Evolutionary conservation across 2,329 filamentous ascomycete genomes (phyloP).

Genomic region (Cercospora janseana): DNA sequence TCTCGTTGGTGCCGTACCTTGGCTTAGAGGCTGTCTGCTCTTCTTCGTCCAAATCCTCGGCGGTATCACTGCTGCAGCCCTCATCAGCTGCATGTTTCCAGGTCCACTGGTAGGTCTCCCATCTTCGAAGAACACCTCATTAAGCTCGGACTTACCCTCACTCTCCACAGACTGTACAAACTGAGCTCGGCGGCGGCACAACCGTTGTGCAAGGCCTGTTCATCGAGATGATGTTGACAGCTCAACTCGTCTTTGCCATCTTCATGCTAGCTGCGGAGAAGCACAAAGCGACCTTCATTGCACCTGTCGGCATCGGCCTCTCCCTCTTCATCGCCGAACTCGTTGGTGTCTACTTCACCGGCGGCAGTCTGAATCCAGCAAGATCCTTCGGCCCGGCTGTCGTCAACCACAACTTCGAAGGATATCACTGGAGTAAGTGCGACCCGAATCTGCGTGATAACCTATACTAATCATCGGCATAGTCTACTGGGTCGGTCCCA

Average conservation of each 20-base stretch:
- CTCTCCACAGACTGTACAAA: slow-evolving; percentile 38
- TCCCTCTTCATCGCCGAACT: slow-evolving; percentile 50
- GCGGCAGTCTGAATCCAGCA: slow-evolving; percentile 38
- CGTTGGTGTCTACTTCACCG: slow-evolving; percentile 37
- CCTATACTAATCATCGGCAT: neutral
- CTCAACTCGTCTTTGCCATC: slow-evolving; percentile 42
- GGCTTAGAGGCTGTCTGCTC: slow-evolving; percentile 36
- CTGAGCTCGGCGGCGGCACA: slow-evolving; percentile 36
- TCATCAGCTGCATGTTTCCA: slow-evolving; percentile 40
- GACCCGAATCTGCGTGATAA: neutral
- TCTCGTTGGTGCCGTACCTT: slow-evolving; percentile 37
- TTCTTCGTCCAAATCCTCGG: slow-evolving; percentile 41
- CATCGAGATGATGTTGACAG: slow-evolving; percentile 43
- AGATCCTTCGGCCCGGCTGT: slow-evolving; percentile 37
- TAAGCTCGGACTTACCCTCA: too few species aligned
- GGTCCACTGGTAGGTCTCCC: too few species aligned
- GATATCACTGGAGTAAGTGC: slow-evolving; percentile 36
- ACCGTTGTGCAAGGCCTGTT: slow-evolving; percentile 39
- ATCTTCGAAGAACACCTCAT: too few species aligned
- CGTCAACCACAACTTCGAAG: slow-evolving; percentile 30
- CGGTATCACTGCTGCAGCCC: slow-evolving; percentile 36
- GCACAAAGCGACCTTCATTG: slow-evolving; percentile 45
- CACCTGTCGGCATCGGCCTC: slow-evolving; percentile 50
- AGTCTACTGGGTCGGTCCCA: slow-evolving; percentile 32
- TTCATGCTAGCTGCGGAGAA: slow-evolving; percentile 39